Evolutionary conservation across 2,329 filamentous ascomycete species (phyloP).

Genomic region (Didymella segeticola): DNA sequence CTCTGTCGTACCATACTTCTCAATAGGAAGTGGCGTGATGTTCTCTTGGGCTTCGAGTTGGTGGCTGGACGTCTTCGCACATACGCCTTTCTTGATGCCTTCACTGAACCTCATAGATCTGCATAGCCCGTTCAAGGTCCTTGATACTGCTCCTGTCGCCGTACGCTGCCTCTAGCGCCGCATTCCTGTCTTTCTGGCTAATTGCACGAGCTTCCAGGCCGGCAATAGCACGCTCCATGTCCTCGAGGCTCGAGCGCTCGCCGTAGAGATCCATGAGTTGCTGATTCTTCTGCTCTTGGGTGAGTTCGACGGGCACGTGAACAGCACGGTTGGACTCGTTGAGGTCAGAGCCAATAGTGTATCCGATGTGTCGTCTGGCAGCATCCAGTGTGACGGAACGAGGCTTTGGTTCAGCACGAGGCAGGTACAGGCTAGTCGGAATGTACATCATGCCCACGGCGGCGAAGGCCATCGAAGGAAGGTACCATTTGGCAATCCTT

Average conservation of each 20-base stretch:
- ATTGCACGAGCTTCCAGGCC: slow-evolving; percentile 37
- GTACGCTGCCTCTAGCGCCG: slow-evolving; percentile 55
- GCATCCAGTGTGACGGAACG: slow-evolving; percentile 38
- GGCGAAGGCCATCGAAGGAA: slow-evolving; percentile 44
- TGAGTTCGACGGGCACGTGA: slow-evolving; percentile 29
- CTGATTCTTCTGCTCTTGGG: slow-evolving; percentile 42
- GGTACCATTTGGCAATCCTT: slow-evolving; percentile 43
- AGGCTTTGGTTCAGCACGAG: slow-evolving; percentile 24
- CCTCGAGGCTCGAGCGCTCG: slow-evolving; percentile 41
- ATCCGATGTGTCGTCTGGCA: slow-evolving; percentile 44
- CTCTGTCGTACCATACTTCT: neutral
- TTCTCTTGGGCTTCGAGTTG: slow-evolving; percentile 16
- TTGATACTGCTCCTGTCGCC: slow-evolving; percentile 53
- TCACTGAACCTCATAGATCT: slow-evolving; percentile 53
- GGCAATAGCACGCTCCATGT: slow-evolving; percentile 42
- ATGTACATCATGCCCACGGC: slow-evolving; percentile 42
- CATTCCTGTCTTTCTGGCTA: slow-evolving; percentile 45
- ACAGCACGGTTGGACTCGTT: slow-evolving; percentile 40
- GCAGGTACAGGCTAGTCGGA: slow-evolving; percentile 27
- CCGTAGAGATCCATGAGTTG: slow-evolving; percentile 41
- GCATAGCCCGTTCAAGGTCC: slow-evolving; percentile 54
- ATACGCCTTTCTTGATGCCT: neutral
- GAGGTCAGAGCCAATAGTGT: slow-evolving; percentile 40
- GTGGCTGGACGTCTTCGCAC: slow-evolving; percentile 2
- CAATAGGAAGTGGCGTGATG: neutral